Percentiles rank a stretch among this genome's conserved stretches.
phyloP scores from a whole-genome alignment of 495 filamentous ascomycete genomes.

The Aspergillus panamensis region DNA sequence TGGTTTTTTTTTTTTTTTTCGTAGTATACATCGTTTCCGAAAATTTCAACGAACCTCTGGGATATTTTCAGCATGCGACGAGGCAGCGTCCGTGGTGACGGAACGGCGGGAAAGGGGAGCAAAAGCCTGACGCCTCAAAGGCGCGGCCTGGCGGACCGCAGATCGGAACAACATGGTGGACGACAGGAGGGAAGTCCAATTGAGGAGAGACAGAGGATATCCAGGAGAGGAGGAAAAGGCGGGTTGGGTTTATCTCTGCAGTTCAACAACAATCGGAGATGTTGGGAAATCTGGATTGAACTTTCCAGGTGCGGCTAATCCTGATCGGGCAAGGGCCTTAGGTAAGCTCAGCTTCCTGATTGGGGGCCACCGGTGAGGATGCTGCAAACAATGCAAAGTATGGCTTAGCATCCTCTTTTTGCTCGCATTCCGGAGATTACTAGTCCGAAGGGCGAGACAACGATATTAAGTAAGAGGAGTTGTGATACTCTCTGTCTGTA shows the following conservation, averaged over 20 bases:
- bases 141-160: conserved; percentile 47
- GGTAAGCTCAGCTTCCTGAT: conserved; percentile 33
- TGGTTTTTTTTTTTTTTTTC: conserved; percentile 4
- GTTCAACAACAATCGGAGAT: conserved; percentile 31
- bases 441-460: background rate
- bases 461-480: too few species aligned
- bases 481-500: too few species aligned
- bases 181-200: conserved; percentile 26
- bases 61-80: conserved; percentile 77
- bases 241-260: conserved; percentile 19
- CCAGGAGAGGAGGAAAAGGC: conserved; percentile 21
- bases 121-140: conserved; percentile 52
- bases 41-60: conserved; percentile 59
- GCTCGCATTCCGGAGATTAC: background rate
- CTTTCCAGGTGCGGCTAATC: conserved; percentile 31
- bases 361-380: conserved; percentile 35
- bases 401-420: background rate
- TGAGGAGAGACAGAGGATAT: conserved; percentile 18
- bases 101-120: conserved; percentile 59
- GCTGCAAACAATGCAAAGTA: conserved; percentile 34
- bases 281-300: conserved; percentile 38
- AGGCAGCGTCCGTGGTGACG: conserved; percentile 93
- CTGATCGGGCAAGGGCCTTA: conserved; percentile 25
- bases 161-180: conserved; percentile 46
- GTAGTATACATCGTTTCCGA: conserved; percentile 33